Evolutionary conservation across 495 filamentous ascomycete species (phyloP).

Genomic region (Lichenothelia convexa): DNA sequence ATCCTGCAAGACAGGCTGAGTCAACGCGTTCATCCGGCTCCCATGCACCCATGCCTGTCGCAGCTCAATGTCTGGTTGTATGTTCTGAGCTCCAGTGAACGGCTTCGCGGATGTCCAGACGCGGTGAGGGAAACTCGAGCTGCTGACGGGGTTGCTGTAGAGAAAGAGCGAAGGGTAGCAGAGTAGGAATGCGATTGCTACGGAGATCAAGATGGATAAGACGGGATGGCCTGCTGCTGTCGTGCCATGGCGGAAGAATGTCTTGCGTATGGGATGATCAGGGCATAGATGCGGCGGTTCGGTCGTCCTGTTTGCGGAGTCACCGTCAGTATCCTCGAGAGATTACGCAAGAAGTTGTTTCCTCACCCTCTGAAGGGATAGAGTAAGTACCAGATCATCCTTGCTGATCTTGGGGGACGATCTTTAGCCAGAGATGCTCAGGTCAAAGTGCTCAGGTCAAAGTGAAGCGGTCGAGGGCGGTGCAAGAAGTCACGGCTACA

Average conservation of each 20-base stretch:
- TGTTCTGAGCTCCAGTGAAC: slow-evolving; percentile 20
- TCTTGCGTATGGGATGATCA: slow-evolving; percentile 38
- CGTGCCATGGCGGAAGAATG: slow-evolving; percentile 44
- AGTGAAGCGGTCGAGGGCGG: too few relatives aligned
- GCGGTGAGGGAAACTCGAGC: slow-evolving; percentile 49
- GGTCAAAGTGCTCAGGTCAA: too few relatives aligned
- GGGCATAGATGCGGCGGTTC: slow-evolving; percentile 39
- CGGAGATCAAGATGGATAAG: slow-evolving; percentile 42
- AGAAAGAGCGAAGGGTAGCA: slow-evolving; percentile 51
- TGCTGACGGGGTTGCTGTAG: slow-evolving; percentile 40
- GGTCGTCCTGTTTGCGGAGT: slow-evolving; percentile 25
- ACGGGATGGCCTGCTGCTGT: slow-evolving; percentile 48
- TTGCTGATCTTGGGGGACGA: too few relatives aligned
- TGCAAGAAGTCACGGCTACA: too few relatives aligned
- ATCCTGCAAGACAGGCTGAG: slow-evolving; percentile 37
- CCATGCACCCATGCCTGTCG: slow-evolving; percentile 34
- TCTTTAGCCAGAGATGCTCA: too few relatives aligned
- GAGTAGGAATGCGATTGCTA: slow-evolving; percentile 40
- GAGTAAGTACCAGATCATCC: slow-evolving; percentile 33
- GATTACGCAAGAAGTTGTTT: slow-evolving; percentile 5
- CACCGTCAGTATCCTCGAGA: slow-evolving; percentile 11
- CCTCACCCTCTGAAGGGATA: slow-evolving; percentile 45
- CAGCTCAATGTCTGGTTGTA: slow-evolving; percentile 27
- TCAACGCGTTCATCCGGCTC: slow-evolving; percentile 52
- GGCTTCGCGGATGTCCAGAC: slow-evolving; percentile 58